Evolutionary conservation across 2,329 filamentous ascomycete genomes (phyloP), one percentile per base, ranked within the genome.

Genomic region (Ophiostoma ips): DNA sequence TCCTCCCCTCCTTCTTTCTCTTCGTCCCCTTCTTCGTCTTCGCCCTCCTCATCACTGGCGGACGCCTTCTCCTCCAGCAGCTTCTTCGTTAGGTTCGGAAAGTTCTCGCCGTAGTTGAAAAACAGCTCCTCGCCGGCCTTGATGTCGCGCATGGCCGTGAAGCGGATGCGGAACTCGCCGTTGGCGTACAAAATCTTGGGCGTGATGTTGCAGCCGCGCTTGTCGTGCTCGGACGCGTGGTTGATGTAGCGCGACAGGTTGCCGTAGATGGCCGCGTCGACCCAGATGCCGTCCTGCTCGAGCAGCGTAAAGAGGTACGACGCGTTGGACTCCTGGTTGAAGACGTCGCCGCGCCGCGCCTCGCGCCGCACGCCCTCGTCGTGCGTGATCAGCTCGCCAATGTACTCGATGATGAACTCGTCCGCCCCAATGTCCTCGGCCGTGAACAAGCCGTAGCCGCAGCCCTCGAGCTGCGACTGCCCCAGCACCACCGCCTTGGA

Each of bases 211-310:
- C 81, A 80, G 49, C 84, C 61, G 55, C 68, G 58, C 28, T 45
- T 31, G 30, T 45, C 43, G 53, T 68, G 68, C 53, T 71, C 69
- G 1, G 72, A 71, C 13, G 83, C 81, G 58, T 90, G 84, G 63
- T 94, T 92, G 62, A 92, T 87, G 64, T 88, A 92, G 4, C 87
- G 79, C 44, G 83, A 81, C 55, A 89, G 80, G 61, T 90, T 92
- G 46, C 86, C 86, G 55, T 83, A 83, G 38, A 79, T 79, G 18
- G 83, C 84, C 7, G 81, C 81, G 60, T 92, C 87, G 16, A 92
- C 75, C 76, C 76, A 79, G 35, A 77, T 77, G 38, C 76, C 76
- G 55, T 79, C 76, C 18, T 74, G 68, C 52, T 79, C 76, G 15
- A 79, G 64, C 2, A 80, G 64, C 1, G 75, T 79, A 51, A 80